phyloP scores from a whole-genome alignment of 345 rosid species.

The Jatropha curcas region DNA sequence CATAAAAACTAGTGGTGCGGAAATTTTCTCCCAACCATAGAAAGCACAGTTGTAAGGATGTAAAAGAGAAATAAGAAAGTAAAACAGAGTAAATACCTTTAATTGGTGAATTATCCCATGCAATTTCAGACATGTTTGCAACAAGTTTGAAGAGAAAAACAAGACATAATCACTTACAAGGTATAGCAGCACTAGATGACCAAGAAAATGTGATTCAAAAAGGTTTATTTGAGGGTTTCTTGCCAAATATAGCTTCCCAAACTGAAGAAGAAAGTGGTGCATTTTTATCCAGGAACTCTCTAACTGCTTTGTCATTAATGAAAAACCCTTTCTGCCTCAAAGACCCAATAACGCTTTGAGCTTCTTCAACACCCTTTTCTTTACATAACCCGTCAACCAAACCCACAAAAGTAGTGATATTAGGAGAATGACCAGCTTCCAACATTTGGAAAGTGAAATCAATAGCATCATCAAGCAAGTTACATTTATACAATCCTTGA shows the following conservation, averaged over 20 bases:
- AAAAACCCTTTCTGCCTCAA: slow-evolving; percentile 66
- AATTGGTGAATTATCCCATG: background rate
- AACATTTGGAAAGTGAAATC: slow-evolving; percentile 66
- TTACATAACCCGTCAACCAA: slow-evolving; percentile 74
- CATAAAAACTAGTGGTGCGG: too few relatives aligned
- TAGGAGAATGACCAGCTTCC: slow-evolving; percentile 87
- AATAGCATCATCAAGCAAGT: slow-evolving; percentile 61
- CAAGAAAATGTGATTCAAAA: slow-evolving; percentile 24
- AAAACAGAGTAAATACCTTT: too few relatives aligned
- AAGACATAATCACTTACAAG: background rate
- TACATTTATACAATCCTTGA: slow-evolving; percentile 63
- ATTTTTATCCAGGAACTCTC: slow-evolving; percentile 73
- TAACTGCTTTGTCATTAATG: slow-evolving; percentile 62
- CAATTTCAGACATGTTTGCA: background rate
- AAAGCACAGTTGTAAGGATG: too few relatives aligned
- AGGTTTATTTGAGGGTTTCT: slow-evolving; percentile 42
- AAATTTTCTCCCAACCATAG: too few relatives aligned
- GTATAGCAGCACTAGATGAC: background rate
- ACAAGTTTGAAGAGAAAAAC: background rate
- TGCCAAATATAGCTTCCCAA: slow-evolving; percentile 74
- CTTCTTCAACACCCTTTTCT: slow-evolving; percentile 63
- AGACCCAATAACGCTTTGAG: slow-evolving; percentile 38
- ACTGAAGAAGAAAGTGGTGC: slow-evolving; percentile 59
- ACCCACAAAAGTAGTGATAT: slow-evolving; percentile 73
- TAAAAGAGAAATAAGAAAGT: too few relatives aligned